phyloP scores from a whole-genome alignment of 1,139 yeast genomes.

The Wickerhamomyces sp. region DNA sequence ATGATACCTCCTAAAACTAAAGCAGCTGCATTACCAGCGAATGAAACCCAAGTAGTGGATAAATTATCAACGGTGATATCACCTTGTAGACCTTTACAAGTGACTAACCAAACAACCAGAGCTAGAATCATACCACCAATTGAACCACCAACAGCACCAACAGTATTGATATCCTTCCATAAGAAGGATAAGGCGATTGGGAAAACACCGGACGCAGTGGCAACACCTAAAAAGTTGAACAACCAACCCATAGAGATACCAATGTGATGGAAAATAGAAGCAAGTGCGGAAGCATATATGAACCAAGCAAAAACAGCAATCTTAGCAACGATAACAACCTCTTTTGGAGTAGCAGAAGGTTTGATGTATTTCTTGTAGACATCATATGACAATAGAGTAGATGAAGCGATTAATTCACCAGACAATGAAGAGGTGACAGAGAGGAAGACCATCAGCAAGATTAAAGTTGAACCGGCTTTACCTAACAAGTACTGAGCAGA shows the following conservation, averaged over 20 bases:
- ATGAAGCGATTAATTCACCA: conserved; percentile 44
- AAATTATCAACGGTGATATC: conserved; percentile 23
- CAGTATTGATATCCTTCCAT: conserved; percentile 34
- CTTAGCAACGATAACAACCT: conserved; percentile 37
- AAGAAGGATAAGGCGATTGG: conserved; percentile 38
- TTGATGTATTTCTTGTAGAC: conserved; percentile 41
- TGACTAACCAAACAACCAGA: conserved; percentile 46
- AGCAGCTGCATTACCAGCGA: conserved; percentile 26
- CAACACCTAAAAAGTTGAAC: conserved; percentile 39
- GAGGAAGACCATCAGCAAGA: conserved; percentile 42
- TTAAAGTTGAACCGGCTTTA: conserved; percentile 38
- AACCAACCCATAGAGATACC: conserved; percentile 35
- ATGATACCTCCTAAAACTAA: conserved; percentile 30
- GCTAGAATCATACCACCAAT: conserved; percentile 47
- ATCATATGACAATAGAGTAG: conserved; percentile 43
- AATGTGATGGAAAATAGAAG: conserved; percentile 38
- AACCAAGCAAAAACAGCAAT: conserved; percentile 34
- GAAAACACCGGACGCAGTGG: conserved; percentile 39
- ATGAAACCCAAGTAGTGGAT: conserved; percentile 25
- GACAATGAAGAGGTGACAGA: conserved; percentile 47
- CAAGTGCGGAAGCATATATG: conserved; percentile 34
- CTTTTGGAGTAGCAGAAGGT: conserved; percentile 38
- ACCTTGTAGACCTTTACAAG: conserved; percentile 27
- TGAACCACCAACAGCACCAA: conserved; percentile 36
- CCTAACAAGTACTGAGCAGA: conserved; percentile 40